Base-by-base conservation (phyloP, 2,329 filamentous ascomycete species). In the Periconia sp. region DNA sequence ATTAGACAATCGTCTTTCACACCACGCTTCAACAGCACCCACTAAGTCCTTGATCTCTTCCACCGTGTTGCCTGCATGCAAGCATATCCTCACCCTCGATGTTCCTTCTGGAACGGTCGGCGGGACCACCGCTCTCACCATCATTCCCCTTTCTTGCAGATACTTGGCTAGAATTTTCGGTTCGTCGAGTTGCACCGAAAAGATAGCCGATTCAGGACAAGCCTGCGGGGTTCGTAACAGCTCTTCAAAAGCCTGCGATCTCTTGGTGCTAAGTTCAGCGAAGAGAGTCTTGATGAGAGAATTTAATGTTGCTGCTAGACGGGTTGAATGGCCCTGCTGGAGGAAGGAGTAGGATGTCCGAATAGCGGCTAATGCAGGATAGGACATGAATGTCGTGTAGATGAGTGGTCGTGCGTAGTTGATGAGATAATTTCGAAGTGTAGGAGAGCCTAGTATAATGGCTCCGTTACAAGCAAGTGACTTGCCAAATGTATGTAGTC, bases 381-480 rank as follows among this genome's bases (percentile, higher is more conserved):
- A 74, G 0, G 72, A 66, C 28, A 74, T 58, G 13, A 73, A 66
- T 0, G 72, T 74, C 1, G 69, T 72, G 39, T 72, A 77, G 9
- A 74, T 73, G 2, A 75, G 52, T 0, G 72, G 67, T 1, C 70
- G 62, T 4, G 63, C 65, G 42, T 71, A 71, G 47, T 71, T 71
- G 50, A 69, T 59, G 8, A 70, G 46, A 42, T 69, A 70, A 24
- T 61, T 49, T 8, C 65, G 58, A 4, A 68, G 54, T 4, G 59
- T 45, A 5, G 40, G 35, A 10, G 64, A 64, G 17, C 62, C 61
- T 7, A 71, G 58, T 21, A 69, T 45, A 4, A 70, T 64, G 3
- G 66, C 65, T 63, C 88, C 88, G 46, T 85, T 82, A 51, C 82
- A 85, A 9, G 82, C 79, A 70, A 87, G 71, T 1, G 84, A 83